Evolutionary conservation across 345 rosid species (phyloP).

Genomic region (Eucalyptus virginea): DNA sequence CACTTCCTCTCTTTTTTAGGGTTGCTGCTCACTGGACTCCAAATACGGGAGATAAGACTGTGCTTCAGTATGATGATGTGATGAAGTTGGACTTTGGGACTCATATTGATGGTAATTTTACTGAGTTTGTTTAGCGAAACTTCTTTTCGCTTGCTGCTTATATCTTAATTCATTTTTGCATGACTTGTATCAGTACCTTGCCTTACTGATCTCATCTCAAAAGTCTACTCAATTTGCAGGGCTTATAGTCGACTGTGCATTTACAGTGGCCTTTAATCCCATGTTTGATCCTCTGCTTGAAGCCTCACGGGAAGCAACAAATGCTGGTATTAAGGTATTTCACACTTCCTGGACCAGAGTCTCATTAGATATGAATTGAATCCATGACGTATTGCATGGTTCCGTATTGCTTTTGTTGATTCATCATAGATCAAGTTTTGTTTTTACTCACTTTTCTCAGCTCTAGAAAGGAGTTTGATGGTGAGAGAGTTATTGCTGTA

Average conservation of each 20-base stretch:
- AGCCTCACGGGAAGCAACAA: slow-evolving; percentile 95
- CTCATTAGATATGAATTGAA: background rate
- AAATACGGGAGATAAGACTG: slow-evolving; percentile 90
- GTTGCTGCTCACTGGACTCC: slow-evolving; percentile 99
- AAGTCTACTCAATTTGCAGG: slow-evolving; percentile 37
- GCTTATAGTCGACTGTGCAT: slow-evolving; percentile 80
- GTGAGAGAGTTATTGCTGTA: background rate
- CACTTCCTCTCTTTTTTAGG: slow-evolving; percentile 26
- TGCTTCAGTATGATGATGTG: slow-evolving; percentile 92
- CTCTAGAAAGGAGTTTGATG: background rate
- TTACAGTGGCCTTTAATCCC: slow-evolving; percentile 98
- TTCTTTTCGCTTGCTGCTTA: background rate
- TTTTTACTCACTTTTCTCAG: background rate
- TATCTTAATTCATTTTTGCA: background rate
- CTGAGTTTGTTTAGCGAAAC: background rate
- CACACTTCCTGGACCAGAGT: background rate
- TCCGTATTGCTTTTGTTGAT: background rate
- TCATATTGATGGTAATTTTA: slow-evolving; percentile 70
- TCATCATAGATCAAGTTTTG: background rate
- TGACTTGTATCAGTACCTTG: background rate
- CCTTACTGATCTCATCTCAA: background rate
- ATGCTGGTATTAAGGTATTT: slow-evolving; percentile 88
- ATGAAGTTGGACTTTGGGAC: slow-evolving; percentile 98
- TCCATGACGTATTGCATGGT: background rate
- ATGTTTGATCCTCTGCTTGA: slow-evolving; percentile 86